These are phyloP conservation scores for Porcisia deanei DNA, from an alignment of 208 protist species.

Conservation along the genomic window DNA sequence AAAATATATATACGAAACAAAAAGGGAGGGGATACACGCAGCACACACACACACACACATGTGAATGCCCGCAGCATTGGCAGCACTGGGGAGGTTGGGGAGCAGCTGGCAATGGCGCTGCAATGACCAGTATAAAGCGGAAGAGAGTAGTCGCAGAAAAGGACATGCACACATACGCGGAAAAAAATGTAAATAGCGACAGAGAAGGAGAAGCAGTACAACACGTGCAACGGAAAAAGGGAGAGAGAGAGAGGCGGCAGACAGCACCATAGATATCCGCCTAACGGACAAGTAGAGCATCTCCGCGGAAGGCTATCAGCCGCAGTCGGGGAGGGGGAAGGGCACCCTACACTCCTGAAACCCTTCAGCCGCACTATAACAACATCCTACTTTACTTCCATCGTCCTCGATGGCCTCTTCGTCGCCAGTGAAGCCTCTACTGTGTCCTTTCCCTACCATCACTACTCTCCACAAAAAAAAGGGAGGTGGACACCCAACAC, in stretches of 20 bases:
- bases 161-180: neutral
- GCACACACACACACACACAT: neutral
- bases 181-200: neutral
- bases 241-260: neutral
- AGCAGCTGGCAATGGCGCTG: neutral
- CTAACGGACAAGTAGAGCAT: no score
- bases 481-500: neutral
- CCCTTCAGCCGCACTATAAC: neutral
- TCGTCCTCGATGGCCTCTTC: neutral
- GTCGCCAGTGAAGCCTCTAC: neutral
- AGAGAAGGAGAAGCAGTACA: neutral
- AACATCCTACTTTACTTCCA: neutral
- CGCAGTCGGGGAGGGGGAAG: neutral
- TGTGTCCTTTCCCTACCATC: neutral
- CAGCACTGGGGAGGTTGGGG: neutral
- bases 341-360: neutral
- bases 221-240: conserved; percentile 1
- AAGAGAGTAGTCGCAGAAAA: neutral
- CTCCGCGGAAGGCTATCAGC: no score
- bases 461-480: neutral
- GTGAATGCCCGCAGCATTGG: neutral
- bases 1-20: no score
- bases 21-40: no score
- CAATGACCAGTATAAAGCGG: neutral
- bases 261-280: neutral